Conservation (phyloP, 345 rosid genomes). For the Microthlaspi erraticum region DNA sequence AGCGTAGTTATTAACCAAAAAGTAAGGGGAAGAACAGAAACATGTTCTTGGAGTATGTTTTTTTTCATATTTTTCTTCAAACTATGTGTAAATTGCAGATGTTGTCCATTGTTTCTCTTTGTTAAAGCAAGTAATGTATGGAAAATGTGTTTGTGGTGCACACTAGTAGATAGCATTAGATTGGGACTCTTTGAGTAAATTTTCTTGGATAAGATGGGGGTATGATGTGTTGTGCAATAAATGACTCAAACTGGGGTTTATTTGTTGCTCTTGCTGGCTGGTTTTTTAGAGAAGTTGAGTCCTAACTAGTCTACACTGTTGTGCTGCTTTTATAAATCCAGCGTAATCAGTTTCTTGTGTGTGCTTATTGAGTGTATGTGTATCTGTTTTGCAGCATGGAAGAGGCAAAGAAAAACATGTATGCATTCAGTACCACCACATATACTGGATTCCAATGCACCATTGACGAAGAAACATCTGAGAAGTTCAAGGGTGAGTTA, state of each 20-base stretch:
- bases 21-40: not conserved
- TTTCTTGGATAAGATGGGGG: not conserved
- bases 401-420: slow-evolving; percentile 96
- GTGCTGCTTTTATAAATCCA: slow-evolving; percentile 26
- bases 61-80: slow-evolving; percentile 3
- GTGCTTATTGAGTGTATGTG: slow-evolving; percentile 16
- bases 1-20: not conserved
- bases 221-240: not conserved
- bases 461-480: slow-evolving; percentile 78
- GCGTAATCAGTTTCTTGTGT: slow-evolving; percentile 26
- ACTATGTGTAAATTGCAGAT: slow-evolving; percentile 3
- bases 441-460: slow-evolving; percentile 97
- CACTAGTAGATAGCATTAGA: not conserved
- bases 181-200: not conserved
- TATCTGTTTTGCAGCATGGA: slow-evolving; percentile 65
- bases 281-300: not conserved
- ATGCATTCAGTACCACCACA: slow-evolving; percentile 91
- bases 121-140: slow-evolving; percentile 6
- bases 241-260: not conserved
- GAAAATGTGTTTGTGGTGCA: not conserved
- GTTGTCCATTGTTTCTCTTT: not conserved
- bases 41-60: too few species aligned
- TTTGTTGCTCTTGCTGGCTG: not conserved
- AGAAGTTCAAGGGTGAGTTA: slow-evolving; percentile 89
- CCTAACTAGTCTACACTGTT: not conserved